phyloP scores from a whole-genome alignment of 2,329 filamentous ascomycete species.

The Pseudogymnoascus verrucosus region DNA sequence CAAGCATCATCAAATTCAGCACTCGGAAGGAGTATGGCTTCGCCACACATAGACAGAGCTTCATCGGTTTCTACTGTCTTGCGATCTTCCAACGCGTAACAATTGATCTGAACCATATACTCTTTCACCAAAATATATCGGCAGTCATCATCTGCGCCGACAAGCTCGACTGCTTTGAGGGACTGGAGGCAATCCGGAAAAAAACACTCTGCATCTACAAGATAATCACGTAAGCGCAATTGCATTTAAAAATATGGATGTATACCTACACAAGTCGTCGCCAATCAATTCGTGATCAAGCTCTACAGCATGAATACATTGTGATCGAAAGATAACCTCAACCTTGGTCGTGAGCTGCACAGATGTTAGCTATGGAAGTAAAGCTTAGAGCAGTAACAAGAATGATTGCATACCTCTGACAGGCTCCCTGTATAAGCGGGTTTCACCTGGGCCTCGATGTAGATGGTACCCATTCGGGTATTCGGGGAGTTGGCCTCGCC shows the following conservation, averaged over 20 bases:
- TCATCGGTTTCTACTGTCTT: background rate
- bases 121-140: background rate
- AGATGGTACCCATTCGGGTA: background rate
- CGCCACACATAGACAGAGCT: background rate
- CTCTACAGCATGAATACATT: background rate
- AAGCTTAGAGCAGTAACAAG: background rate
- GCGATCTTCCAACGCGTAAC: background rate
- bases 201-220: background rate
- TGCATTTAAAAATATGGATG: background rate
- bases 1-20: background rate
- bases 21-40: background rate
- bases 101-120: background rate
- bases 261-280: background rate
- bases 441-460: background rate
- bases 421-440: background rate
- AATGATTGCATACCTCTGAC: background rate
- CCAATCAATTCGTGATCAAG: background rate
- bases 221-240: background rate
- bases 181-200: constrained; percentile 1
- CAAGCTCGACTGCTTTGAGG: constrained; percentile 1
- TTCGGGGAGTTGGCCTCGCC: background rate
- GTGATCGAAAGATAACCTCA: background rate
- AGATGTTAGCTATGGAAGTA: background rate
- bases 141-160: background rate
- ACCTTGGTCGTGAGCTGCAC: background rate